Evolutionary conservation across 345 rosid species (phyloP).

Genomic region (Arabidopsis thaliana): DNA sequence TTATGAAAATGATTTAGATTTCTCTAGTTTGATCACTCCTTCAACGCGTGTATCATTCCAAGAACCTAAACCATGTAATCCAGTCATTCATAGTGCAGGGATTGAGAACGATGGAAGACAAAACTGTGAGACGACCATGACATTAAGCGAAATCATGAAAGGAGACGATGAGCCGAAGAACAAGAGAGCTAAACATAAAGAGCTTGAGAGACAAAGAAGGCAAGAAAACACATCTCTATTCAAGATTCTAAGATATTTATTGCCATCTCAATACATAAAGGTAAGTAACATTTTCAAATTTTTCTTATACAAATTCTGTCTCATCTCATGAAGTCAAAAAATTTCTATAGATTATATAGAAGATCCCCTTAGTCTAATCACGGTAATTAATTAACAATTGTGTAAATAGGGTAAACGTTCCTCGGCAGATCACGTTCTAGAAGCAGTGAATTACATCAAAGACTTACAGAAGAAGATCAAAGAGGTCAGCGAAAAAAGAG

Average conservation of each 20-base stretch:
- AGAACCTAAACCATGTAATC: constrained; percentile 19
- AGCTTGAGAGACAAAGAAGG: constrained; percentile 39
- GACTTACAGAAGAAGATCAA: constrained; percentile 40
- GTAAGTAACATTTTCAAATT: constrained; percentile 1
- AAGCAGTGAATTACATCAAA: constrained; percentile 38
- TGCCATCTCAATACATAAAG: constrained; percentile 37
- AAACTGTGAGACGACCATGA: neutral
- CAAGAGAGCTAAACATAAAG: constrained; percentile 38
- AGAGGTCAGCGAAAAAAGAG: constrained; percentile 21
- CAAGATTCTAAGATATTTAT: constrained; percentile 25
- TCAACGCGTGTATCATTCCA: constrained; percentile 30
- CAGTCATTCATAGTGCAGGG: neutral
- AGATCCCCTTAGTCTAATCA: neutral
- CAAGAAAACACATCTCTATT: constrained; percentile 35
- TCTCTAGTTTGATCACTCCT: constrained; percentile 30
- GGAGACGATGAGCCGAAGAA: neutral
- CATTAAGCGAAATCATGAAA: neutral
- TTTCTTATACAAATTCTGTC: neutral
- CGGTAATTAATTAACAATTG: neutral
- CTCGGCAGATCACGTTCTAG: constrained; percentile 35
- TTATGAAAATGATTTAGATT: constrained; percentile 25
- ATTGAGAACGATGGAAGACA: constrained; percentile 1
- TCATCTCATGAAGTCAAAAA: neutral
- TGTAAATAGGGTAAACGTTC: constrained; percentile 40
- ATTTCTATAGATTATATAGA: neutral